These are phyloP conservation scores for Talaromyces sp. DNA, from an alignment of 2,329 filamentous ascomycete genomes.

Conservation along the genomic window DNA sequence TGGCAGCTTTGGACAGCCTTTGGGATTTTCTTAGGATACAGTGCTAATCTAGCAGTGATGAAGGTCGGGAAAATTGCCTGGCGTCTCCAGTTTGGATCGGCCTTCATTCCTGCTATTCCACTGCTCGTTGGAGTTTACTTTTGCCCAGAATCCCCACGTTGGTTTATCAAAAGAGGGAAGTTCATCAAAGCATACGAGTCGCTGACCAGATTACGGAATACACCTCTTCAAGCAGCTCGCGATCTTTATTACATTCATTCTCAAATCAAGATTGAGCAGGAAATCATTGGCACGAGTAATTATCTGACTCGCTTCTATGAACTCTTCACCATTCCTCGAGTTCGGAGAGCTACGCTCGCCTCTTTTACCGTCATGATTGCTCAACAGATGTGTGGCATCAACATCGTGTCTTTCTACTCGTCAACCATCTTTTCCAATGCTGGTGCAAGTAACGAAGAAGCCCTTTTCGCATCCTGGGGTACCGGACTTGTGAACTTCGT, in stretches of 20 bases:
- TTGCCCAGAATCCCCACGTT: constrained; percentile 32
- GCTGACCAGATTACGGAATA: constrained; percentile 21
- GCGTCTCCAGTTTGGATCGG: constrained; percentile 65
- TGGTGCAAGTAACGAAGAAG: constrained; percentile 57
- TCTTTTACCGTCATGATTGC: constrained; percentile 79
- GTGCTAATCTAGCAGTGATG: constrained; percentile 65
- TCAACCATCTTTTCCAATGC: constrained; percentile 59
- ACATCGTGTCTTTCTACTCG: constrained; percentile 70
- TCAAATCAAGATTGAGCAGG: constrained; percentile 51
- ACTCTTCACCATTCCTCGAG: constrained; percentile 50
- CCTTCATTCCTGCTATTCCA: constrained; percentile 65
- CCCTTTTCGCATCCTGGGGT: constrained; percentile 36
- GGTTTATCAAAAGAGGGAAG: constrained; percentile 28
- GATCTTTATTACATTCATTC: constrained; percentile 64
- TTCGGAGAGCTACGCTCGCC: constrained; percentile 67
- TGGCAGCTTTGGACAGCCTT: constrained; percentile 49
- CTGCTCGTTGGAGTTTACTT: constrained; percentile 39
- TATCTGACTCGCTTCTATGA: constrained; percentile 62
- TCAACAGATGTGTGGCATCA: constrained; percentile 67
- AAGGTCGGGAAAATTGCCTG: constrained; percentile 60
- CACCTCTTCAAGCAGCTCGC: constrained; percentile 52
- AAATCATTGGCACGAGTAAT: constrained; percentile 49
- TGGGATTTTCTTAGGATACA: constrained; percentile 60
- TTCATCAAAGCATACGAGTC: constrained; percentile 19
- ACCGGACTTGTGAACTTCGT: constrained; percentile 28